Base-by-base conservation (phyloP, 192 early-diverging fungal genomes). In the Oehlia diaphana region DNA sequence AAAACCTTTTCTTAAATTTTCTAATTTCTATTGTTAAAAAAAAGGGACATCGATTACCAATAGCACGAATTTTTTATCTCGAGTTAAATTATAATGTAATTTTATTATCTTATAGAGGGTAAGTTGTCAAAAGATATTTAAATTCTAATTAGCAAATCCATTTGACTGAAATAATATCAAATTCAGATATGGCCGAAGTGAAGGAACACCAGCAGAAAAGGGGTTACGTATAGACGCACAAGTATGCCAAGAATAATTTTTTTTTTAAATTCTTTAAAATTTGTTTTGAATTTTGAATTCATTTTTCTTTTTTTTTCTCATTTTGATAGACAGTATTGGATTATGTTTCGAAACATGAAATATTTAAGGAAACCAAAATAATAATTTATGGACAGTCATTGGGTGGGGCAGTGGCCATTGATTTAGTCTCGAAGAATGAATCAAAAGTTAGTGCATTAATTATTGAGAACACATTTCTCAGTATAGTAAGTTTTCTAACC, bases 61-160 rank as follows among this genome's bases (percentile, higher is more conserved):
- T 98, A 68, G 96, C 96, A 23, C 87, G 91, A 72, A 83, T 91
- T 2, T 86, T 98, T 68, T 87, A 93, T 80, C 82, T 88, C 26
- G 83, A 84, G n/a, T 88, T 90, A 62, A 86, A 88, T 39, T 91
- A 90, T 87, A 99, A 99, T 84, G 91, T 99, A 21, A 92, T 98
- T 66, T 95, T 99, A 93, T 87, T 98, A 16, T 97, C 96, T 23
- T 99, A 99, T 77, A 89, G 98, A 79, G 97, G 98, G 89, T 94
- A 90, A 80, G 21, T 42, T 44, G 42, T 44, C 42, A 44, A n/a
- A 31, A 31, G 31, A 42, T 2, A 26, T n/a, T 19, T 42, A 33
- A 9, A 65, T 65, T 65, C 9, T 23, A 10, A 5, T 37, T 37
- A 37, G 2, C 37, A 37, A 37, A 37, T 5, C 6, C 6, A 37